These are phyloP conservation scores for Diaporthe caulivora DNA, from an alignment of 2,329 filamentous ascomycete species.

Conservation along the genomic window DNA sequence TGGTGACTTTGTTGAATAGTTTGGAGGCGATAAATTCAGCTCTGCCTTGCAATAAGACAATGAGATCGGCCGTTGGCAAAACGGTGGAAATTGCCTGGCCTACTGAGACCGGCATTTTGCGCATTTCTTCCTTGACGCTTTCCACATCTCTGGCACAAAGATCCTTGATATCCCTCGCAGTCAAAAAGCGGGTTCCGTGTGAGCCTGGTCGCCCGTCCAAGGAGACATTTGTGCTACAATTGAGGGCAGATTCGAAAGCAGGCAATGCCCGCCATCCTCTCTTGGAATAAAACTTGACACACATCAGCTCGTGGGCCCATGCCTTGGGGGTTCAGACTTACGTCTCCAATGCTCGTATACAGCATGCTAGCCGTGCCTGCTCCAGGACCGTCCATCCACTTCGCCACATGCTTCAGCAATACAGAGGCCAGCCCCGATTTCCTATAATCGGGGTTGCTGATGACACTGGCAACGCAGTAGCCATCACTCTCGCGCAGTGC, in stretches of 20 bases:
- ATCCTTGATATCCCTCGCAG: background rate
- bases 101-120: background rate
- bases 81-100: background rate
- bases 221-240: background rate
- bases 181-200: background rate
- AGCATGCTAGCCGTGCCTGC: constrained; percentile 13
- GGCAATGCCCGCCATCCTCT: background rate
- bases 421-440: constrained; percentile 10
- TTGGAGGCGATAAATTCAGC: background rate
- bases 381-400: constrained; percentile 20
- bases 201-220: background rate
- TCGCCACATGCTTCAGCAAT: background rate
- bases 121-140: background rate
- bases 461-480: constrained; percentile 27
- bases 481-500: background rate
- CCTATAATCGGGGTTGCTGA: constrained; percentile 9
- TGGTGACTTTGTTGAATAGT: background rate
- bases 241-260: constrained; percentile 9
- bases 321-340: background rate
- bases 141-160: constrained; percentile 5
- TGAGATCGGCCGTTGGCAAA: background rate
- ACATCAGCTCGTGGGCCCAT: background rate
- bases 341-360: constrained; percentile 22
- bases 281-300: constrained; percentile 8
- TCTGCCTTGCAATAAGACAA: background rate